Base-by-base conservation (phyloP, 2,329 filamentous ascomycete genomes). In the Arthroderma uncinatum region DNA sequence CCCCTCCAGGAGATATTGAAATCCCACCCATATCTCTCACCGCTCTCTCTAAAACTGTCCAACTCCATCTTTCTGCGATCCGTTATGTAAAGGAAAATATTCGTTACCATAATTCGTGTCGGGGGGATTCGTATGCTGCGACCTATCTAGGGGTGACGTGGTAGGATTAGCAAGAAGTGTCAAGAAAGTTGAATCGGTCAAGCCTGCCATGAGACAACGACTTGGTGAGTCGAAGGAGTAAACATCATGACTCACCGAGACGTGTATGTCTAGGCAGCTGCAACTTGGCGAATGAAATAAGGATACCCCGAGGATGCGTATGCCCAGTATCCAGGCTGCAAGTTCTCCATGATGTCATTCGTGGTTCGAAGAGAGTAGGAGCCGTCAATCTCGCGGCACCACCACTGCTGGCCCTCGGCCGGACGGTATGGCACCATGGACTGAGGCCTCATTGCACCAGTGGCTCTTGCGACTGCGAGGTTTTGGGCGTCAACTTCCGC, bases 381-480 rank as follows among this genome's bases (percentile, higher is more conserved):
- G 10, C 68, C 67, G 60, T 71, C 67, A 23, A 68, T 47, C 57
- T 73, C 70, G 44, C 65, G 66, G 57, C 67, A 69, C 65, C 66
- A 73, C 57, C 66, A 71, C 44, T 68, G 64, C 50, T 66, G 64
- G 33, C 65, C 64, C 19, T 64, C 56, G 10, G 59, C 62, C 2
- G 67, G 63, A 56, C 65, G 64, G 58, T 67, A 67, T 0, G 70
- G 70, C 21, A 66, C 63, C 28, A 70, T 61, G 40, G 63, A 63
- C 25, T 62, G 62, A 37, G 64, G 65, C 25, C 63, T 58, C 33
- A 60, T 63, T 8, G 61, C 59, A 16, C 63, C 63, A 14, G 60
- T 59, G 14, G 56, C 60, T 12, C 59, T 58, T 44, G 65, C 66
- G 42, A 66, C 62, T 40, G 62, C 60, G n/a, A 62, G 58, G 39